A percentile compares a stretch with the other conserved stretches of the same genome.
Conservation (phyloP, 106 monocot species). For the Platanthera zijinensis region DNA sequence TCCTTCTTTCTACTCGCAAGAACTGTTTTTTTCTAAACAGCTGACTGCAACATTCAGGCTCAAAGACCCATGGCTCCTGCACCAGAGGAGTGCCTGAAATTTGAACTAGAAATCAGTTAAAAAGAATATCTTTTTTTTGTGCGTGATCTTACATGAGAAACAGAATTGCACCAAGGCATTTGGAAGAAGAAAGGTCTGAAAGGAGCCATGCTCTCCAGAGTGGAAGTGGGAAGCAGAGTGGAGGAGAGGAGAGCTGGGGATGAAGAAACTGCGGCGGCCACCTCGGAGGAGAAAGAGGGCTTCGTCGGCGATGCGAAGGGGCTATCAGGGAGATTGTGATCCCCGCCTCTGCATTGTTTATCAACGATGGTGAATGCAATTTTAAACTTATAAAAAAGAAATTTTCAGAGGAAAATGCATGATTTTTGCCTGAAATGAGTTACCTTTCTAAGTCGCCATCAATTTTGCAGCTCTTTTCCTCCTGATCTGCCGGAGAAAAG, state of each 20-base stretch:
- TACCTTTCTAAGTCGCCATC: constrained; percentile 73
- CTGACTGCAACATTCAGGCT: background rate
- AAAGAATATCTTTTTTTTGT: background rate
- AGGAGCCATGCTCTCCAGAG: constrained; percentile 47
- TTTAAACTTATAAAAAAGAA: too few species aligned
- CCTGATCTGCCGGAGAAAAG: constrained; percentile 15
- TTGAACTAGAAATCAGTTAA: background rate
- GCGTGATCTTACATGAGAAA: background rate
- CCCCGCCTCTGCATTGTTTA: constrained; percentile 16
- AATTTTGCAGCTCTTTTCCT: constrained; percentile 34
- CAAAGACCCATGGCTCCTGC: constrained; percentile 2
- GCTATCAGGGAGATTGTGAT: constrained; percentile 90
- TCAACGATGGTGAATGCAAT: background rate
- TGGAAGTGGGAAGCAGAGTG: constrained; percentile 30
- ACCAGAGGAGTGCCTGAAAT: constrained; percentile 5
- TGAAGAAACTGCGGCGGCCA: constrained; percentile 4
- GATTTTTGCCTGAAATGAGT: background rate
- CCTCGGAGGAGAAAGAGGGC: constrained; percentile 17
- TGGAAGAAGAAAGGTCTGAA: constrained; percentile 59
- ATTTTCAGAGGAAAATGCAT: background rate
- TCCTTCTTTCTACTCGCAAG: too few species aligned
- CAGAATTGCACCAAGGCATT: constrained; percentile 14
- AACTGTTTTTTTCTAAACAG: too few species aligned
- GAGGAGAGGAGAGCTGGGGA: constrained; percentile 29
- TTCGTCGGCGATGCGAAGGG: constrained; percentile 65